Percentiles rank a stretch among this genome's conserved stretches.
Conservation (phyloP, 2,329 filamentous ascomycete genomes). For the Paraconiothyrium sp. region DNA sequence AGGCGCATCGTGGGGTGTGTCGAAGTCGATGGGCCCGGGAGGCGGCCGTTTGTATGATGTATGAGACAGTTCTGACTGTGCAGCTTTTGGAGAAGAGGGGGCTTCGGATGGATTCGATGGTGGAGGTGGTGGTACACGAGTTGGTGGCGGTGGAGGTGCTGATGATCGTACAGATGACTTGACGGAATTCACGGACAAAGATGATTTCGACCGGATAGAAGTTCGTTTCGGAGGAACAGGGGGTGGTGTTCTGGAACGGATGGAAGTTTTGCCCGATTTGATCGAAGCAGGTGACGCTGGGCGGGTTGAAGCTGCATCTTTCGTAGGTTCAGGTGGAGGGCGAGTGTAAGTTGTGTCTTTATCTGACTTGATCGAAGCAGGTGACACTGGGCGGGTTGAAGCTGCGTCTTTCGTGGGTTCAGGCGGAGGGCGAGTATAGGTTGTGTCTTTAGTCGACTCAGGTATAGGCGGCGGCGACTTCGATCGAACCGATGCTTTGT, state of each 20-base stretch:
- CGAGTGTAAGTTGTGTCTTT: too few relatives aligned
- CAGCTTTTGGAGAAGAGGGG: slow-evolving; percentile 10
- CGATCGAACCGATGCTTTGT: slow-evolving; percentile 19
- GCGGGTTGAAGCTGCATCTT: slow-evolving; percentile 7
- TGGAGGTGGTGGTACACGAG: slow-evolving; percentile 31
- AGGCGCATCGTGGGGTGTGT: slow-evolving; percentile 33
- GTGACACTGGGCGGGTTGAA: too few relatives aligned
- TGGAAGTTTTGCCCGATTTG: slow-evolving; percentile 12
- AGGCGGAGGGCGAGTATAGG: too few relatives aligned
- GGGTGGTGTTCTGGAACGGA: slow-evolving; percentile 16
- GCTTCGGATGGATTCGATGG: slow-evolving; percentile 20
- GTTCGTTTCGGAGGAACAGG: slow-evolving; percentile 23
- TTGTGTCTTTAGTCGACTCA: too few relatives aligned
- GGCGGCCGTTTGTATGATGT: slow-evolving; percentile 40
- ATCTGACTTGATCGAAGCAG: too few relatives aligned
- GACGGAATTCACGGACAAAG: slow-evolving; percentile 15
- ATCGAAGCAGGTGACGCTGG: slow-evolving; percentile 9
- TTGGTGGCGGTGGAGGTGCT: slow-evolving; percentile 33
- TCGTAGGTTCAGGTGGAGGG: not conserved
- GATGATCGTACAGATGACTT: slow-evolving; percentile 16
- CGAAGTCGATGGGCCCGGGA: slow-evolving; percentile 39
- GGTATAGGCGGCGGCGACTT: slow-evolving; percentile 8
- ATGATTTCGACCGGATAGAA: slow-evolving; percentile 27
- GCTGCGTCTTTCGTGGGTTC: too few relatives aligned
- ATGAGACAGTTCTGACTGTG: slow-evolving; percentile 17